Evolutionary conservation across 2,329 filamentous ascomycete species (phyloP).

Genomic region (Aspergillus japonicus): DNA sequence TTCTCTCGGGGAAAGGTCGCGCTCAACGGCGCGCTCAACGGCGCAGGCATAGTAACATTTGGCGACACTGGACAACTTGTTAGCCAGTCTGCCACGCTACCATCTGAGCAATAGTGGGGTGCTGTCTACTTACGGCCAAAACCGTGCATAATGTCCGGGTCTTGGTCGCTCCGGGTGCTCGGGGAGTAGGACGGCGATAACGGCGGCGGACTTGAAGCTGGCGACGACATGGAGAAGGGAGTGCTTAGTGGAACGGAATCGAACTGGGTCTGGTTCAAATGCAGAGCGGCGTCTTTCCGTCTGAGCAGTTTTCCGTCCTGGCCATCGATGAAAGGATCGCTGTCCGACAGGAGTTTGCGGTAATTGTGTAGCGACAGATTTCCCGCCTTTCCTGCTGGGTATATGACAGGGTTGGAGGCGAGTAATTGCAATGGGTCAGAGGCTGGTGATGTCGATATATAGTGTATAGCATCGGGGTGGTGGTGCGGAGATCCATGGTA

Average conservation of each 20-base stretch:
- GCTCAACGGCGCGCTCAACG: constrained; percentile 1
- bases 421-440: constrained; percentile 9
- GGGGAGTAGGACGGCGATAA: constrained; percentile 40
- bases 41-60: constrained; percentile 4
- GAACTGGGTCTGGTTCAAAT: constrained; percentile 27
- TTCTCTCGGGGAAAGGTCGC: constrained; percentile 6
- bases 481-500: constrained; percentile 9
- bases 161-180: constrained; percentile 33
- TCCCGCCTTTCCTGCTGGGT: constrained; percentile 9
- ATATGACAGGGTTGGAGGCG: constrained; percentile 10
- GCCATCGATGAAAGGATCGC: constrained; percentile 26
- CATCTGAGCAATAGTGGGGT: background rate
- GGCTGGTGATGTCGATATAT: constrained; percentile 4
- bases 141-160: constrained; percentile 25
- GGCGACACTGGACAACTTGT: constrained; percentile 12
- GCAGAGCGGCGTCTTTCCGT: constrained; percentile 34
- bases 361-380: constrained; percentile 36
- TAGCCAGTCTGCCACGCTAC: background rate
- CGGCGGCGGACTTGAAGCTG: constrained; percentile 36
- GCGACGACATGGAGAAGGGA: background rate
- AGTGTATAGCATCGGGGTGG: constrained; percentile 3
- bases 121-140: constrained; percentile 19
- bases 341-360: constrained; percentile 34
- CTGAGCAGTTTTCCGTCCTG: constrained; percentile 30
- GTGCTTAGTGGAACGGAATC: background rate